Base-by-base conservation (phyloP, 2,329 filamentous ascomycete genomes). In the Stagonosporopsis cucurbitacearum region DNA sequence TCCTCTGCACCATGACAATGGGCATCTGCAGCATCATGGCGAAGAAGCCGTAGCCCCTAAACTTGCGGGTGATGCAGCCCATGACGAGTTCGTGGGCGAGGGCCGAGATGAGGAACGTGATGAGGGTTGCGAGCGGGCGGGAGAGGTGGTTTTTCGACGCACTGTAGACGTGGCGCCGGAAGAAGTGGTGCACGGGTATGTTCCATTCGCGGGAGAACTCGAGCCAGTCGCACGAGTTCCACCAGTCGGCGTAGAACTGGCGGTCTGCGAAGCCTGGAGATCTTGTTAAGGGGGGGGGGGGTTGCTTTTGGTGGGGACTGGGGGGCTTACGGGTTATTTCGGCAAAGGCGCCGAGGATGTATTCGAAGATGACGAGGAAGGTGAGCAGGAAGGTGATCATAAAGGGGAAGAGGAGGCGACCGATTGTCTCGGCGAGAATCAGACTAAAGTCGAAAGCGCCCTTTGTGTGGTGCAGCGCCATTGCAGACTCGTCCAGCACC, bases 281-380 rank as follows among this genome's bases (percentile, higher is more conserved):
- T 23, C 8, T 3, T 8, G 35, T 37, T 37, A 37, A 9, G 12
- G 4, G 26, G 25, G 26, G 25, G 3, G 6, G 2, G 7, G 8
- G 12, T n/a, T n/a, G n/a, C n/a, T n/a, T n/a, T n/a, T n/a, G n/a
- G 12, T 15, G 23, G 23, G 40, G 39, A 11, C 7, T 12, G 25
- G 11, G n/a, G n/a, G 22, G 68, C 75, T 68, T 68, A 78, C 78
- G 84, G 17, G 93, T 96, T 64, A 98, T 90, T 75, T 99, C 95
- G 13, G 93, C 95, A 69, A 96, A 96, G 43, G 93, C 93, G 54
- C 94, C 95, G 30, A 98, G 86, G 11, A 96, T 85, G 76, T 98
- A 99, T 76, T 99, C 95, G 75, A 98, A 99, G 68, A 98, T 98
- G 75, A 97, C 92, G 55, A 99, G 87, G 80, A 99, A 99, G 51